Evolutionary conservation across 2,329 filamentous ascomycete genomes (phyloP).

Genomic region (Raffaelea arxii): DNA sequence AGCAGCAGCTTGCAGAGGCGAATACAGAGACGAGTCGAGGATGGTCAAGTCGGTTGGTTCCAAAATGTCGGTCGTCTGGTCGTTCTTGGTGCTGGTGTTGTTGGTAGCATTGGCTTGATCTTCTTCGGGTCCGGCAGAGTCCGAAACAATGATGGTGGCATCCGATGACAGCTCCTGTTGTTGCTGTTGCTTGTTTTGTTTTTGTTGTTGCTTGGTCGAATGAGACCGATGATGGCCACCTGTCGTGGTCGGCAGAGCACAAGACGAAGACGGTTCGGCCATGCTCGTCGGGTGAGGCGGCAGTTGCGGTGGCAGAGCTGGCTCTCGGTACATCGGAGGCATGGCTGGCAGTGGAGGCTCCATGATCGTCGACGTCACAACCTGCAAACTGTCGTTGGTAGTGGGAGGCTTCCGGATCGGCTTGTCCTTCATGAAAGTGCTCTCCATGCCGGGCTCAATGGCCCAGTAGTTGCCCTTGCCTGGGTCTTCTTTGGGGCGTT

Average conservation of each 20-base stretch:
- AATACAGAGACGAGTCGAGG: slow-evolving; percentile 49
- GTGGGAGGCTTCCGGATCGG: slow-evolving; percentile 48
- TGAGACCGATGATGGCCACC: too few species aligned
- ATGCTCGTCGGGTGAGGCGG: slow-evolving; percentile 19
- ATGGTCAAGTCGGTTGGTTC: slow-evolving; percentile 15
- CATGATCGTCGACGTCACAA: slow-evolving; percentile 44
- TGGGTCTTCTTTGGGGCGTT: slow-evolving; percentile 91
- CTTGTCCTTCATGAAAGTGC: slow-evolving; percentile 84
- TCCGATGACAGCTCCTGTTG: slow-evolving; percentile 60
- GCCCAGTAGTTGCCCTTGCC: slow-evolving; percentile 98
- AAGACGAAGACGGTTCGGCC: slow-evolving; percentile 5
- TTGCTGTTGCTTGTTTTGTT: too few species aligned
- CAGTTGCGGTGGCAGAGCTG: slow-evolving; percentile 38
- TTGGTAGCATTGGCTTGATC: slow-evolving; percentile 30
- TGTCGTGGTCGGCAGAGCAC: slow-evolving; percentile 10
- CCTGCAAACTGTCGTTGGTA: slow-evolving; percentile 46
- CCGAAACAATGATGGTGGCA: slow-evolving; percentile 65
- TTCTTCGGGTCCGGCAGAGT: slow-evolving; percentile 48
- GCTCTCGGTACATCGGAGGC: slow-evolving; percentile 27
- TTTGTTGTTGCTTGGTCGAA: too few species aligned
- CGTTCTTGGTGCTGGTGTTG: slow-evolving; percentile 15
- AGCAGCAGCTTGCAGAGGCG: slow-evolving; percentile 56
- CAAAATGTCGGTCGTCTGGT: not conserved
- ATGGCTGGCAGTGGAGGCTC: slow-evolving; percentile 37
- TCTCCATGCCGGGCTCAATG: slow-evolving; percentile 82